Evolutionary conservation across 2,329 filamentous ascomycete species (phyloP), one percentile per base, ranked within the genome.

Genomic region (Fusarium aywerte): DNA sequence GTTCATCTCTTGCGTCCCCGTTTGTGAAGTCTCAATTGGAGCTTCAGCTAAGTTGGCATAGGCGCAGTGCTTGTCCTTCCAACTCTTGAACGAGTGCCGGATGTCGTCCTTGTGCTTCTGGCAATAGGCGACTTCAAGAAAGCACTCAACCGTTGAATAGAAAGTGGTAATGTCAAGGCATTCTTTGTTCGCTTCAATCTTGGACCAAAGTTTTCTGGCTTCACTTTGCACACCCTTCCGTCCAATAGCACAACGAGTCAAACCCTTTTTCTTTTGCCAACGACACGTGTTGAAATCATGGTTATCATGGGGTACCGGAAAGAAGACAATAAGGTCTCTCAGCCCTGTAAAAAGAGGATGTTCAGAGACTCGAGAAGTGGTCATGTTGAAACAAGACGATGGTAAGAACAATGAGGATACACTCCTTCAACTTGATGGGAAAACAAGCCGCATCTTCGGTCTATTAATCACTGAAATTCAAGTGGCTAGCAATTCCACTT

Each of bases 81-180:
- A 68, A 7, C 32, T 27, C 6, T 23, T 11, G 27, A 61, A 65
- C 1, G 13, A 25, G 3, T 5, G 3, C 11, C 27, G 2, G 8
- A 15, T 18, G 0, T 1, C 2, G 5, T 5, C 0, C 0, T 4
- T 2, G 25, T 65, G 49, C 4, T 0, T 1, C 1, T 1, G 0
- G 11, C 58, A 68, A 20, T 68, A 21, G 15, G 40, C 44, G 2
- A 4, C 0, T 2, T 9, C 1, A 7, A 64, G 23, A 15, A 65
- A 31, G 0, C 3, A 4, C 1, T 51, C 9, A 0, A 60, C 21
- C 8, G 32, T 36, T 5, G 9, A 3, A 8, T 57, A 56, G 9
- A 66, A 57, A 10, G 5, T 7, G 4, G 23, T 5, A 11, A 39
- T n/a, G 12, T 36, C 23, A 4, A 9, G 50, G 8, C 25, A 36